Evolutionary conservation across 2,329 filamentous ascomycete species (phyloP).

Genomic region (Simplicillium aogashimaense): DNA sequence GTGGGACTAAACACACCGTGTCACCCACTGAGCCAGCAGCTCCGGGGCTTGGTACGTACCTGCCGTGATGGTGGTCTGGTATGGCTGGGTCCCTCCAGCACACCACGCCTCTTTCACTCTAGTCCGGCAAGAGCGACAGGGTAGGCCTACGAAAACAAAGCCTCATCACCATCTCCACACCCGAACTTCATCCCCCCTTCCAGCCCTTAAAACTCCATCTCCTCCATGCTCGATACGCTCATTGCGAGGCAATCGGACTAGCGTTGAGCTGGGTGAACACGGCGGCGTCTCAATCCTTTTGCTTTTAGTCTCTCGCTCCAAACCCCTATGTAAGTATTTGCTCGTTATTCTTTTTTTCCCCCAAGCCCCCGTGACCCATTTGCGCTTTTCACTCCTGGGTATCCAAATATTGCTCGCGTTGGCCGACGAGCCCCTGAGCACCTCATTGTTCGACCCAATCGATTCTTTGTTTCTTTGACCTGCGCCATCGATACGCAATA

Average conservation of each 20-base stretch:
- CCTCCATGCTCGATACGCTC: conserved; percentile 23
- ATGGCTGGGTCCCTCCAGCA: conserved; percentile 5
- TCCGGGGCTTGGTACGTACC: too few species aligned
- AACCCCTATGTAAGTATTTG: conserved; percentile 1
- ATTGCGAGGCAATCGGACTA: conserved; percentile 28
- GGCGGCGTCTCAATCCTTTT: conserved; percentile 14
- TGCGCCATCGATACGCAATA: neutral
- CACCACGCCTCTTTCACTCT: conserved; percentile 17
- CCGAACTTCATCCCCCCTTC: conserved; percentile 14
- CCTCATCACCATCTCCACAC: conserved; percentile 26
- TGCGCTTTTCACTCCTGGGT: neutral
- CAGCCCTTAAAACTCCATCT: conserved; percentile 11
- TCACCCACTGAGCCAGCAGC: too few species aligned
- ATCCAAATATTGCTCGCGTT: conserved; percentile 3
- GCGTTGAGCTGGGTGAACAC: conserved; percentile 24
- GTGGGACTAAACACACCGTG: too few species aligned
- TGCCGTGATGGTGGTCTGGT: too few species aligned
- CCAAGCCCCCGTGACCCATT: neutral
- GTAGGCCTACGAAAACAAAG: conserved; percentile 27
- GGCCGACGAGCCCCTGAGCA: conserved; percentile 2
- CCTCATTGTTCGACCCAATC: conserved; percentile 1
- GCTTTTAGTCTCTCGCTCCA: conserved; percentile 6
- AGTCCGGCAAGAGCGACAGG: conserved; percentile 21
- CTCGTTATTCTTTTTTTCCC: conserved; percentile 6
- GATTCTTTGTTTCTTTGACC: neutral